Evolutionary conservation across 208 protist species (phyloP), one percentile per base, ranked within the genome.

Genomic region (Acanthamoeba divionensis): DNA sequence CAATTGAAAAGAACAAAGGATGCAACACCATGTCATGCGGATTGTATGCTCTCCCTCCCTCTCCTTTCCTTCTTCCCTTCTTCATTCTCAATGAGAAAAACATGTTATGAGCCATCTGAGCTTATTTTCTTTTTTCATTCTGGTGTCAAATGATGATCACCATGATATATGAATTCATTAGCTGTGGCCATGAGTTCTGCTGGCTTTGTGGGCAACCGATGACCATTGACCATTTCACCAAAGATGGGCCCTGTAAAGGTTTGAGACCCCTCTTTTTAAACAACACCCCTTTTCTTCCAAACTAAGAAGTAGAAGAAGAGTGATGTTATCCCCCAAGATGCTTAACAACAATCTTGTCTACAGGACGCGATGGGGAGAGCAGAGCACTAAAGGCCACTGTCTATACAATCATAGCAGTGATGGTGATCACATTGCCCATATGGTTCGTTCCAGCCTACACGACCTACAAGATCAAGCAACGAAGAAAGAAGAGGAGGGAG

Each of bases 1-100:
- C 71, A 10, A 82, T 82, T 26, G 71, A 82, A 31, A 82, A 82
- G 12, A 82, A 82, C 71, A 82, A 57, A 50, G 71, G 71, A 26
- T 82, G 71, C 71, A 82, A 82, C 24, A 82, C 71, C 9, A 57
- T 82, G 36, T 62, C 71, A 15, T 82, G 71, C 45, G n/a, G 5
- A 21, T 57, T 36, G 71, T 82, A 82, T 29, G 44, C 5, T n/a
- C 41, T n/a, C 31, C 38, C 6, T 8, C 6, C 41, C 31, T 75
- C 10, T 8, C 50, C 31, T 75, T 47, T 75, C 66, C 10, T 75
- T 44, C 21, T 38, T 45, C 66, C 50, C 66, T 67, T 8, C 15
- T 31, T 38, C 60, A 31, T 18, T 57, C 52, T 18, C n/a, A n/a
- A n/a, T n/a, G n/a, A n/a, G n/a, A n/a, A n/a, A n/a, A n/a, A n/a